A percentile compares a stretch with the other conserved stretches of the same genome.
phyloP scores from a whole-genome alignment of 306 rosid species.

The Psophocarpus tetragonolobus region DNA sequence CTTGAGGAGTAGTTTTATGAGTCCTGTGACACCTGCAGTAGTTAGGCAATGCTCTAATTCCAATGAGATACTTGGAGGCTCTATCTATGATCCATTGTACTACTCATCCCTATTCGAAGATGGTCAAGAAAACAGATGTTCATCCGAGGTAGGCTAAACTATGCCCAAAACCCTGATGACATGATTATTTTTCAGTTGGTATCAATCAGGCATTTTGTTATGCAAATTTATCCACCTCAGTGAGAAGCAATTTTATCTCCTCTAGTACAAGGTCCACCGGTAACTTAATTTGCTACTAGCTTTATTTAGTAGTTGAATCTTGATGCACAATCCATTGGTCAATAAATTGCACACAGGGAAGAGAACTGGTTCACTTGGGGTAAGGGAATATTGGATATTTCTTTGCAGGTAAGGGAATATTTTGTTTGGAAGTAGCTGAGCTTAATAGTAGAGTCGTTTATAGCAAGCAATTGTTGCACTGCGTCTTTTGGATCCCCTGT shows the following conservation, averaged over 20 bases:
- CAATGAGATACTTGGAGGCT: conserved; percentile 87
- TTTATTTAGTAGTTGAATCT: neutral
- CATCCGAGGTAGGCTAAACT: conserved; percentile 56
- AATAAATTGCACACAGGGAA: neutral
- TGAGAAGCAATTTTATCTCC: neutral
- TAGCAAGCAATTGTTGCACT: neutral
- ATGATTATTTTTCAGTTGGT: conserved; percentile 15
- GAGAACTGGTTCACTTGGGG: neutral
- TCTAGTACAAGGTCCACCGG: neutral
- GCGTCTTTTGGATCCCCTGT: conserved; percentile 11
- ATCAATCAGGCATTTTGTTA: conserved; percentile 2
- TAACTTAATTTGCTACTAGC: neutral
- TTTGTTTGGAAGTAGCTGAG: too few species aligned
- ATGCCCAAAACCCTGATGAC: conserved; percentile 2
- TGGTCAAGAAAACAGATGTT: conserved; percentile 57
- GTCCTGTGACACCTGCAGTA: conserved; percentile 70
- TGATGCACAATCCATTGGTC: neutral
- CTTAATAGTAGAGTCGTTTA: neutral
- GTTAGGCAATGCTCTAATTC: conserved; percentile 68
- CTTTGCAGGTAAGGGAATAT: too few species aligned
- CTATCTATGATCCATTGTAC: conserved; percentile 83
- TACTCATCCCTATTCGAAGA: conserved; percentile 88
- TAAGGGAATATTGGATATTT: neutral
- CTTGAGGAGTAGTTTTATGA: conserved; percentile 80
- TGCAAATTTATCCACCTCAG: conserved; percentile 6